Base-by-base conservation (phyloP, 148 eudicot species). In the Chenopodium album region DNA sequence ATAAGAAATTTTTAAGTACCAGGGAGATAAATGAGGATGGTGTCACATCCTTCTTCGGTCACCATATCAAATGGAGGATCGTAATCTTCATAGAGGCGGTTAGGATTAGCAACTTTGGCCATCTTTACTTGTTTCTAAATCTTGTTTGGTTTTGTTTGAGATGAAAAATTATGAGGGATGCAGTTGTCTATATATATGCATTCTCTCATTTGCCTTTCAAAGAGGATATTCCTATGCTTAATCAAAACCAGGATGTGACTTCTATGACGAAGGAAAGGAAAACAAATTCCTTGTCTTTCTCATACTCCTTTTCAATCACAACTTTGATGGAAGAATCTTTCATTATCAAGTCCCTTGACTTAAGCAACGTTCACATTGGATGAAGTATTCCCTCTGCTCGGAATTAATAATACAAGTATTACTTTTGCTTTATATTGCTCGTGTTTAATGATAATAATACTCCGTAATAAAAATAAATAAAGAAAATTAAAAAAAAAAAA, bases 11-110 rank as follows among this genome's bases (percentile, higher is more conserved):
- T 64, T 13, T 6, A 41, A 71, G 46, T 85, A 92, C 97, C 93
- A 11, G 94, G 92, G 68, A 93, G 89, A 88, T 87, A 73, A 62
- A 93, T 4, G 62, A 88, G 87, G 71, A 91, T 83, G 71, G 88
- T 90, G 52, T 91, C 92, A 31, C 87, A 86, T 67, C 81, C 88
- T 76, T 89, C 86, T 81, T 91, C 92, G 0, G 82, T 78, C 1
- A 84, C 80, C 80, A 84, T 48, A 32, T 87, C 89, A 5, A 84
- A 81, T 14, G 86, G 54, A 26, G 97, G 94, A n/a, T 85, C 92
- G 68, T 84, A 85, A 72, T 84, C 86, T 79, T 86, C 84, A 41
- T 89, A 86, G 2, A 63, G 80, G 16, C 86, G 85, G 46, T 54
- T 69, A 71, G 88, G 68, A 77, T 67, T 70, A 50, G 75, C 84